These are phyloP conservation scores for Hymenoscyphus linearis DNA, from an alignment of 2,329 filamentous ascomycete species.

Conservation along the genomic window DNA sequence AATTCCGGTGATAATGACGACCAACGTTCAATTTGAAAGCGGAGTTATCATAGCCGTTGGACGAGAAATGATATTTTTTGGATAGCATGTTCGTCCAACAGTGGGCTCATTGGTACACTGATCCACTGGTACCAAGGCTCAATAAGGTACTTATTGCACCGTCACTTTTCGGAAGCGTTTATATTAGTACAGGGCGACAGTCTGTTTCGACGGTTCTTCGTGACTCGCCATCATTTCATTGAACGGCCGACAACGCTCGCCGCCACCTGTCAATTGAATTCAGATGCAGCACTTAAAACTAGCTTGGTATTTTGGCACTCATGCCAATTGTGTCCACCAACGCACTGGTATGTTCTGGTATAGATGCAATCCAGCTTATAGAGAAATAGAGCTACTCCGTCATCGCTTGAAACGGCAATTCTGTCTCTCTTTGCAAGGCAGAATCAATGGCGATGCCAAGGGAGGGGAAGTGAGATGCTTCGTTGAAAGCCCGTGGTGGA, in stretches of 20 bases:
- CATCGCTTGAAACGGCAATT: neutral
- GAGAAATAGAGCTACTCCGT: neutral
- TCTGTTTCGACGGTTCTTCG: neutral
- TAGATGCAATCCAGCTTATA: neutral
- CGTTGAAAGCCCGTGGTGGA: neutral
- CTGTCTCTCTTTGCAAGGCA: neutral
- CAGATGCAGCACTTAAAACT: neutral
- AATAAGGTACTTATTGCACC: neutral
- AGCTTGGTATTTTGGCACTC: neutral
- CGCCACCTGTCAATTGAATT: neutral
- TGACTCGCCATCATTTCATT: constrained; percentile 1
- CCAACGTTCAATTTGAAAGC: neutral
- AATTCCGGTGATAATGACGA: neutral
- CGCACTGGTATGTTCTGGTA: neutral
- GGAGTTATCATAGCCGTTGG: neutral
- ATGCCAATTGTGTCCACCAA: neutral
- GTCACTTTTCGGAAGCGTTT: neutral
- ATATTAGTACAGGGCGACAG: neutral
- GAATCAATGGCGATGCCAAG: neutral
- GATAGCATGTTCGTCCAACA: neutral
- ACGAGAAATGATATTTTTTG: neutral
- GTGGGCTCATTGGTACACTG: neutral
- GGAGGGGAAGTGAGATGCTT: neutral
- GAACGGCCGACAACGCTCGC: neutral
- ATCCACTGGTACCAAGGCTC: neutral